phyloP scores from a whole-genome alignment of 1,284 basidiomycete species.

The Peniophora sp. region DNA sequence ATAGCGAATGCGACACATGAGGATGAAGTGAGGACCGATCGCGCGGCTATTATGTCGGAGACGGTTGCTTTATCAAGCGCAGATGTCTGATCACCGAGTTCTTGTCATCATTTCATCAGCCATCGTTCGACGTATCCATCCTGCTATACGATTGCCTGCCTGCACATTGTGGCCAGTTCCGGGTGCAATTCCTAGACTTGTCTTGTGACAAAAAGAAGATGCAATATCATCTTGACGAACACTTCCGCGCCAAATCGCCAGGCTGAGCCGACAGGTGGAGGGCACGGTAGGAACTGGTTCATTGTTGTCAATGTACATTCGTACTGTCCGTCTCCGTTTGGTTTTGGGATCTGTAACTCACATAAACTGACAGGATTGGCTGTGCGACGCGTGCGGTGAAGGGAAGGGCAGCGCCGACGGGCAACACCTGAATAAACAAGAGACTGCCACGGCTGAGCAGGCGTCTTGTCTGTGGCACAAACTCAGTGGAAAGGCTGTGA shows the following conservation, averaged over 20 bases:
- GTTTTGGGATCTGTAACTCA: slow-evolving; percentile 11
- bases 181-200: slow-evolving; percentile 76
- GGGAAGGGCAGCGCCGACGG: slow-evolving; percentile 57
- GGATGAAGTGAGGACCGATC: slow-evolving; percentile 54
- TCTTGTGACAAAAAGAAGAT: slow-evolving; percentile 67
- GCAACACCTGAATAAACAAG: slow-evolving; percentile 44
- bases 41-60: slow-evolving; percentile 62
- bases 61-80: slow-evolving; percentile 61
- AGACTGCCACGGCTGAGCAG: slow-evolving; percentile 55
- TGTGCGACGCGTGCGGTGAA: slow-evolving; percentile 55
- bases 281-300: slow-evolving; percentile 91
- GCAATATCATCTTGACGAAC: slow-evolving; percentile 93
- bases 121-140: slow-evolving; percentile 53
- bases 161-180: slow-evolving; percentile 91
- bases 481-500: slow-evolving; percentile 73
- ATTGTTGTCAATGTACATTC: slow-evolving; percentile 76
- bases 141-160: slow-evolving; percentile 73
- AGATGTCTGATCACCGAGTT: slow-evolving; percentile 27
- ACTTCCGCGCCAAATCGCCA: slow-evolving; percentile 93
- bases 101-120: slow-evolving; percentile 28
- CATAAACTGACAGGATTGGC: slow-evolving; percentile 65
- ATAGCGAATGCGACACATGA: slow-evolving; percentile 18
- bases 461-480: slow-evolving; percentile 70
- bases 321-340: slow-evolving; percentile 6
- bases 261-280: slow-evolving; percentile 74